Evolutionary conservation across 1,284 basidiomycete species (phyloP).

Genomic region (Austropuccinia psidii): DNA sequence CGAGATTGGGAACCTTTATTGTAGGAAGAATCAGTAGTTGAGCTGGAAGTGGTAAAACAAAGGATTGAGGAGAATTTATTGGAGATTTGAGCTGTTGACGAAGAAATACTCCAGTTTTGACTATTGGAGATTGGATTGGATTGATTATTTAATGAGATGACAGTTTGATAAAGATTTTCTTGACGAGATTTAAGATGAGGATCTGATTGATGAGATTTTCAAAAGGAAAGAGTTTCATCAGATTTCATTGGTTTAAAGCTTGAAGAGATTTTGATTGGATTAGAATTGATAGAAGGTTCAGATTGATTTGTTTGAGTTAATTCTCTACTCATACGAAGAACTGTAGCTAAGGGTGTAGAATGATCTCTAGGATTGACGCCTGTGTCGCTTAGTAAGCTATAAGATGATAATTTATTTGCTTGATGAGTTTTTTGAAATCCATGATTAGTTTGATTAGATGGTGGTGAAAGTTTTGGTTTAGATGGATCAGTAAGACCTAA

Average conservation of each 20-base stretch:
- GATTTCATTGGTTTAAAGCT: background rate
- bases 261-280: too few species aligned
- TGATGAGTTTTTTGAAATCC: slow-evolving; percentile 4
- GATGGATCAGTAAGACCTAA: slow-evolving; percentile 17
- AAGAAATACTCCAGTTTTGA: too few species aligned
- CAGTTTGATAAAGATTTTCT: background rate
- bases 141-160: too few species aligned
- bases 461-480: slow-evolving; percentile 12
- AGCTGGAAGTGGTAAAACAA: slow-evolving; percentile 6
- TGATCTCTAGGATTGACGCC: background rate
- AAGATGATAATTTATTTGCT: slow-evolving; percentile 3
- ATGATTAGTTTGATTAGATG: background rate
- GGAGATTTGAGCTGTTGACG: too few species aligned
- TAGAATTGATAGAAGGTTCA: too few species aligned
- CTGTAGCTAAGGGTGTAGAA: slow-evolving; percentile 24
- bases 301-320: slow-evolving; percentile 16
- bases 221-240: background rate
- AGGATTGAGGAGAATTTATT: too few species aligned
- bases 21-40: slow-evolving; percentile 30
- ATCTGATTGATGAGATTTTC: background rate
- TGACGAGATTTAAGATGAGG: background rate
- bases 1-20: slow-evolving; percentile 18
- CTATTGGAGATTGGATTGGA: too few species aligned
- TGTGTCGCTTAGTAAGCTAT: slow-evolving; percentile 23
- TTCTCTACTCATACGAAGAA: slow-evolving; percentile 32